Evolutionary conservation across 2,329 filamentous ascomycete species (phyloP), one percentile per base, ranked within the genome.

Genomic region (Gaeumannomyces tritici): DNA sequence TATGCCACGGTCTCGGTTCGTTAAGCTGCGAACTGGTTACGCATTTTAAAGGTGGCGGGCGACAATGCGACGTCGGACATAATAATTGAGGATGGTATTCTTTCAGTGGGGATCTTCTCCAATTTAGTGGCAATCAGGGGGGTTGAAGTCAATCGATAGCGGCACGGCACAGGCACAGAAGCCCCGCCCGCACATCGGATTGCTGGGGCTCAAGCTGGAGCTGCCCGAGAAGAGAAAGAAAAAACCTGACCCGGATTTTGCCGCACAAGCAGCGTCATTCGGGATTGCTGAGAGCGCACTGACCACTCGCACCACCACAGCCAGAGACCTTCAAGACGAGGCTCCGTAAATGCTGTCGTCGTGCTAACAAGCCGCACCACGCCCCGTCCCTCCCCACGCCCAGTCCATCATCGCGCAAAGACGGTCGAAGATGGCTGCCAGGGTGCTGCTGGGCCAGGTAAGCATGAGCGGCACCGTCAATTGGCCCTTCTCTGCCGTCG

Each of bases 371-470:
- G 42, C 29, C 58, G 60, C 57, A 55, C 55, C 33, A 28, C 42
- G 35, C 54, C 59, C 57, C 51, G 31, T 31, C 35, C 62, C 60
- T 55, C 61, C 55, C 64, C 55, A 21, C 21, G 61, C 62, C 58
- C 64, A 59, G 65, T 64, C 63, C 63, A 66, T 61, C 64, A 69
- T 68, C 75, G 42, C 42, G 42, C 42, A 78, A 79, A 81, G 80
- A 80, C 78, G 77, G 75, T 73, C 70, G 71, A 80, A 73, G 73
- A 85, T 85, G 83, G 82, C 82, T 76, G 79, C 82, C 71, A 81
- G 82, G 83, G 76, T 84, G 75, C 76, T 85, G 74, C 75, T 84
- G 70, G 80, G 79, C 74, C 79, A 77, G 79, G 83, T 85, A 71
- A 73, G 76, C 63, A 12, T 18, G 59, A 42, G 26, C 57, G 28